Conservation (phyloP, 2,329 filamentous ascomycete genomes). For the Fusarium sarcochroum region DNA sequence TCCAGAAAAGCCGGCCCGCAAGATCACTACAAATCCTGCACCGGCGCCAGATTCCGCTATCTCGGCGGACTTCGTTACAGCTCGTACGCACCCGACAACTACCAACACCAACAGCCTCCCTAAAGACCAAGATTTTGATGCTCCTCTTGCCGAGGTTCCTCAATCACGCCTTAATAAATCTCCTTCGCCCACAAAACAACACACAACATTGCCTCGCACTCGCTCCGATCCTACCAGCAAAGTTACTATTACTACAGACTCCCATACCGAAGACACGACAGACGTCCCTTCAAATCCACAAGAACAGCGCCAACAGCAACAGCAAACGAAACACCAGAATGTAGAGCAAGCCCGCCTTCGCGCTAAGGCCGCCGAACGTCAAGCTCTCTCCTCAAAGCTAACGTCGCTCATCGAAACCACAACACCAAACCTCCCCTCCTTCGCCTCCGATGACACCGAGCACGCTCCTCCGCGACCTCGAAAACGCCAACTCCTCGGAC, state of each 20-base stretch:
- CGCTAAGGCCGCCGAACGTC: slow-evolving; percentile 56
- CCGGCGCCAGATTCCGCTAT: slow-evolving; percentile 43
- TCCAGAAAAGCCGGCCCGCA: slow-evolving; percentile 36
- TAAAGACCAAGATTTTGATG: slow-evolving; percentile 44
- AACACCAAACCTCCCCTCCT: slow-evolving; percentile 33
- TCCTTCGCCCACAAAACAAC: slow-evolving; percentile 52
- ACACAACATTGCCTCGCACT: slow-evolving; percentile 36
- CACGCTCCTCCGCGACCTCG: slow-evolving; percentile 47
- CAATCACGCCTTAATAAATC: slow-evolving; percentile 60
- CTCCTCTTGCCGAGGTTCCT: slow-evolving; percentile 59
- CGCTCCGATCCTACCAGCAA: slow-evolving; percentile 58
- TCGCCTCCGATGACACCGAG: slow-evolving; percentile 33
- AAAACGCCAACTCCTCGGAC: slow-evolving; percentile 68
- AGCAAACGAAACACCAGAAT: slow-evolving; percentile 30
- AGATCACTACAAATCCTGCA: slow-evolving; percentile 11
- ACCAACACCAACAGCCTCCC: slow-evolving; percentile 47
- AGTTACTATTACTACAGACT: neutral
- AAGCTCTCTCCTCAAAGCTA: slow-evolving; percentile 59
- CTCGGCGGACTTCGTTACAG: slow-evolving; percentile 59
- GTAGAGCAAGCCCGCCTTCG: slow-evolving; percentile 47
- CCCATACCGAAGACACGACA: slow-evolving; percentile 9
- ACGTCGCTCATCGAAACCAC: slow-evolving; percentile 59
- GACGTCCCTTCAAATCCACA: neutral
- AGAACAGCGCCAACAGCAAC: slow-evolving; percentile 7
- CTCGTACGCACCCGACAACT: slow-evolving; percentile 55